Conservation (phyloP, 2,329 filamentous ascomycete genomes). For the Colletotrichum tanaceti region DNA sequence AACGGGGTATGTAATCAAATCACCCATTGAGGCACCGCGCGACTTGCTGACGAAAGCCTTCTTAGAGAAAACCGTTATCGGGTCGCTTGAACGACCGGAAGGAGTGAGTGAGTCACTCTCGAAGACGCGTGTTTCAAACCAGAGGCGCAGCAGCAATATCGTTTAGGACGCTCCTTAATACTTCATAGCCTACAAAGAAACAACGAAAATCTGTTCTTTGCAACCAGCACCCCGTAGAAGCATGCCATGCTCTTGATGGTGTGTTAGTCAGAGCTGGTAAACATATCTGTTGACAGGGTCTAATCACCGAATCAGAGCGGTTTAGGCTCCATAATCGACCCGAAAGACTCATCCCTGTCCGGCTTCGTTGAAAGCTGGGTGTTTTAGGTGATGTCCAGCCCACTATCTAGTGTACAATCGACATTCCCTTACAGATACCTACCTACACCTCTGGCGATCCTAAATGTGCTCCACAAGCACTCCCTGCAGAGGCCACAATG, state of each 20-base stretch:
- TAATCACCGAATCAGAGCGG: slow-evolving; percentile 18
- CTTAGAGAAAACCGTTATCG: not conserved
- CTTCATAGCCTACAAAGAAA: not conserved
- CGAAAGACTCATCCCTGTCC: slow-evolving; percentile 17
- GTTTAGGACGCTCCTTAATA: not conserved
- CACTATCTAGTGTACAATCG: slow-evolving; percentile 2
- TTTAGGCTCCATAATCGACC: not conserved
- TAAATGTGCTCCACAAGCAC: not conserved
- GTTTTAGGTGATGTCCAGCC: slow-evolving; percentile 16
- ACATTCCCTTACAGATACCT: slow-evolving; percentile 12
- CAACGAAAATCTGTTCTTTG: slow-evolving; percentile 4
- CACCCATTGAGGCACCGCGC: not conserved
- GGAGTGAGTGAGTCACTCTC: not conserved
- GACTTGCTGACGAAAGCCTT: not conserved
- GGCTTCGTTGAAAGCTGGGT: not conserved
- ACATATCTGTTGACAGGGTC: not conserved
- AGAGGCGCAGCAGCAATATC: slow-evolving; percentile 11
- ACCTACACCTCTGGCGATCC: slow-evolving; percentile 9
- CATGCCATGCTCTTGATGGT: not conserved
- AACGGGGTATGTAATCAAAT: not conserved
- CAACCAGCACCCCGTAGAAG: not conserved
- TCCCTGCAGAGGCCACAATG: slow-evolving; percentile 18
- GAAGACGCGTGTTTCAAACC: slow-evolving; percentile 1
- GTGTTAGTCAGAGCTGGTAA: not conserved
- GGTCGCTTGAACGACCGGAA: not conserved